Conservation (phyloP, 108 stramenopile species). For the Cyclotella cryptica region DNA sequence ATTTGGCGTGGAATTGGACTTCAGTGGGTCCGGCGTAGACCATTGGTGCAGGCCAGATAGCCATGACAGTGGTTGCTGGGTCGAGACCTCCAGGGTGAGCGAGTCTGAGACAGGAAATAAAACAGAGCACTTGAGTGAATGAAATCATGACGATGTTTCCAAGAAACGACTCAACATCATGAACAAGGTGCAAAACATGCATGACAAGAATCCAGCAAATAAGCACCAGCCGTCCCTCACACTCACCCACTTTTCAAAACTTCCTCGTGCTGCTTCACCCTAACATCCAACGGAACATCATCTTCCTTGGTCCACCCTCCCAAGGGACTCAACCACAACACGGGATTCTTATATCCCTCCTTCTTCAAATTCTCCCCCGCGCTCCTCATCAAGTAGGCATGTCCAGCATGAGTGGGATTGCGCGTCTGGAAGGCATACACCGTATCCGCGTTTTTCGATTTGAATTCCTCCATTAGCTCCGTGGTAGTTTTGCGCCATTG, state of each 20-base stretch:
- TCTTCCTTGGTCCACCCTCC: slow-evolving; percentile 99
- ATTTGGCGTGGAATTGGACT: slow-evolving; percentile 98
- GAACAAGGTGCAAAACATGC: background rate
- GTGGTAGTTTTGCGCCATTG: slow-evolving; percentile 94
- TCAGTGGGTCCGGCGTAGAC: slow-evolving; percentile 99
- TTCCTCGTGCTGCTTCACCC: slow-evolving; percentile 97
- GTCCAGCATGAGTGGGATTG: slow-evolving; percentile 98
- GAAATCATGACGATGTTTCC: background rate
- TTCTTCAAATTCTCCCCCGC: slow-evolving; percentile 92
- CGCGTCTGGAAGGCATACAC: slow-evolving; percentile 99
- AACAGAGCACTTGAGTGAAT: slow-evolving; percentile 9
- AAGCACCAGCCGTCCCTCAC: background rate
- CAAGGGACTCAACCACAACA: slow-evolving; percentile 97
- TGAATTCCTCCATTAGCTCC: slow-evolving; percentile 93
- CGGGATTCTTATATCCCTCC: slow-evolving; percentile 94
- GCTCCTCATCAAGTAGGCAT: slow-evolving; percentile 97
- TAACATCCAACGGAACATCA: slow-evolving; percentile 98
- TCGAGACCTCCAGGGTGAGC: slow-evolving; percentile 93
- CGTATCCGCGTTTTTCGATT: slow-evolving; percentile 95
- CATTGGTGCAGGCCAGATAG: slow-evolving; percentile 99
- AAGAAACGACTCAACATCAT: background rate
- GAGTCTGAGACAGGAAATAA: slow-evolving; percentile 33
- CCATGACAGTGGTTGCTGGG: slow-evolving; percentile 97
- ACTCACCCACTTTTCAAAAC: slow-evolving; percentile 89
- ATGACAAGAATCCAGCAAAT: background rate